Percentiles rank a stretch among this genome's conserved stretches.
Conservation (phyloP, 345 rosid genomes). For the Eucalyptus rudis region DNA sequence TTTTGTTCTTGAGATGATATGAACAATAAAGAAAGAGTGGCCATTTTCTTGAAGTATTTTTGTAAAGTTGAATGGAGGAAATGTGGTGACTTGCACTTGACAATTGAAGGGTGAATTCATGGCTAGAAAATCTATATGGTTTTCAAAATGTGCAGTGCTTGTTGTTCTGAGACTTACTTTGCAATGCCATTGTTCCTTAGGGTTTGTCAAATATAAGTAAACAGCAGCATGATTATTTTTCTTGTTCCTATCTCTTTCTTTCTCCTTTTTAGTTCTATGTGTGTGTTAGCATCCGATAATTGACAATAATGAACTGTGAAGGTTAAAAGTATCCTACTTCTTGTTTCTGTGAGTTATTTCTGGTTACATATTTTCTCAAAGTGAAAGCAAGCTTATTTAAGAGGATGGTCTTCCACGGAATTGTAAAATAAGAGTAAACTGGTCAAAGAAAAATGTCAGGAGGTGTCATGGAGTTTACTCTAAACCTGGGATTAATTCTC, state of each 20-base stretch:
- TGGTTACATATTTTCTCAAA: background rate
- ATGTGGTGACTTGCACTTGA: background rate
- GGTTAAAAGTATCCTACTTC: background rate
- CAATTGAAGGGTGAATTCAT: background rate
- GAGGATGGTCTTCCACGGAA: background rate
- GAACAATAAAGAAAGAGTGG: background rate
- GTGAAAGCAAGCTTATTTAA: background rate
- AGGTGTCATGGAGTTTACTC: background rate
- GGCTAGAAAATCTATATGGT: background rate
- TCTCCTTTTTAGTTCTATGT: background rate
- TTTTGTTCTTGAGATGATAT: background rate
- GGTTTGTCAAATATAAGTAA: background rate
- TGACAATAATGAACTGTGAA: background rate
- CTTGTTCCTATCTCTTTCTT: background rate
- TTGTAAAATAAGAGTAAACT: background rate
- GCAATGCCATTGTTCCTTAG: background rate
- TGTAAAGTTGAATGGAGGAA: background rate
- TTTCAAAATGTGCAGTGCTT: background rate
- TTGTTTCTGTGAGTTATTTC: background rate
- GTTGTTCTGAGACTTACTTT: background rate
- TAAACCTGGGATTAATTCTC: background rate
- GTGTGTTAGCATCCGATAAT: background rate
- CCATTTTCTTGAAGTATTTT: background rate
- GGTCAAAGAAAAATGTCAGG: background rate
- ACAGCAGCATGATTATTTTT: background rate